Base-by-base conservation (phyloP, 305 asterid species). In the Fraxinus albicans region DNA sequence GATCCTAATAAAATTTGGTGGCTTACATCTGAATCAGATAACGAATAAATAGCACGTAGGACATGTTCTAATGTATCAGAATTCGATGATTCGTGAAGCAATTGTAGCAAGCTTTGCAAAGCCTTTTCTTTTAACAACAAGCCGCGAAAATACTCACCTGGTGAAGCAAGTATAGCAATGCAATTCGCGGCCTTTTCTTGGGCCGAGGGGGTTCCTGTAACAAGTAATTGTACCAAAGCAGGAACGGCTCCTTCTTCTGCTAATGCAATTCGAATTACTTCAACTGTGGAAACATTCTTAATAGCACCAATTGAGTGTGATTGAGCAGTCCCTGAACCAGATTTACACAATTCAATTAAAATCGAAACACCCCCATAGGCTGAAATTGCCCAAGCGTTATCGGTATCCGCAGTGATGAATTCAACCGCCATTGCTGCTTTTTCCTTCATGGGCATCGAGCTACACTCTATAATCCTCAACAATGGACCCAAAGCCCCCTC, bases 401-500 rank as follows among this genome's bases (percentile, higher is more conserved):
- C 99, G 4, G 91, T 87, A 78, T 94, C 98, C 12, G 86, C 84
- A 8, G 99, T 95, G 17, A 95, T 91, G 69, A 86, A 85, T 75
- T 95, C 99, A 65, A 95, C 94, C 8, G 97, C 97, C 95, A 90
- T 87, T 73, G 90, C 94, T 19, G 98, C 98, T 77, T 87, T 93
- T 81, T 93, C 99, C 82, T 94, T 95, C 90, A 88, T 76, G 6
- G 88, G 86, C 90, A 93, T 86, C 31, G 95, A 81, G 21, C 94
- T 88, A 58, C 93, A 87, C 77, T 95, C 97, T 8, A 93, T 82
- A 2, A 90, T 83, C 73, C 95, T 90, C 83, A 95, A 79, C 35
- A 95, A 82, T 38, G 99, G 97, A 2, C 99, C 99, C 75, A 94
- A 86, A 21, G 90, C 98, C 36, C 99, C 99, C 60, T 93, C 97